Base-by-base conservation (phyloP, 345 rosid genomes). In the Eucalyptus marginata region DNA sequence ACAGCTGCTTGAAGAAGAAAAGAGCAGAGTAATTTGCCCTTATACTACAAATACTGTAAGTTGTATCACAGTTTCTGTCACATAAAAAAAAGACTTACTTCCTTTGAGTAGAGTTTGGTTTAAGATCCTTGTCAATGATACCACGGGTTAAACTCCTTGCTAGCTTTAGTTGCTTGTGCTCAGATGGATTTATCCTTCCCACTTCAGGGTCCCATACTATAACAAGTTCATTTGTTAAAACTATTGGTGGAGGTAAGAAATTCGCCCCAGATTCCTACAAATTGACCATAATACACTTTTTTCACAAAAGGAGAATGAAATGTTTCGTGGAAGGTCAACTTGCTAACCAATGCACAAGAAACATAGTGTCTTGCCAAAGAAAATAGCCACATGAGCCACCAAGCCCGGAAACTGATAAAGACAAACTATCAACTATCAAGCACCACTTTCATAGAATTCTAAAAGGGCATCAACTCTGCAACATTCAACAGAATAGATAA, bases 71-170 rank as follows among this genome's bases (percentile, higher is more conserved):
- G 40, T 16, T 51, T 88, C 56, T 44, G 40, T 47, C 89, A 12
- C 36, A 17, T 62, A 88, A 6, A 4, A 29, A 49, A 49, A 88
- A 88, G 16, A 88, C 96, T 95, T 96, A 97, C 99, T 96, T 97
- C 86, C 98, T 93, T 89, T 96, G 99, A 88, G 90, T 89, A 87
- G 90, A 80, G 89, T 98, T 96, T 80, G 99, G 99, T 93, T 96
- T 97, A 90, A 97, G 96, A 93, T 97, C 99, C 95, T 96, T 97
- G 93, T 97, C 99, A 91, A 97, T 96, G 89, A 97, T 96, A 89
- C 99, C 98, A 89, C 99, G 98, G 62, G 96, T 94, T 92, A 97
- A 93, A 92, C 99, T 97, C 93, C 99, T 95, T 46, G 99, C 99
- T 87, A 97, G 93, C 94, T 97, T 97, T 64, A 97, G 91, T 94